These are phyloP conservation scores for Mortierella alpina DNA, from an alignment of 192 early-diverging fungal genomes.

Conservation along the genomic window DNA sequence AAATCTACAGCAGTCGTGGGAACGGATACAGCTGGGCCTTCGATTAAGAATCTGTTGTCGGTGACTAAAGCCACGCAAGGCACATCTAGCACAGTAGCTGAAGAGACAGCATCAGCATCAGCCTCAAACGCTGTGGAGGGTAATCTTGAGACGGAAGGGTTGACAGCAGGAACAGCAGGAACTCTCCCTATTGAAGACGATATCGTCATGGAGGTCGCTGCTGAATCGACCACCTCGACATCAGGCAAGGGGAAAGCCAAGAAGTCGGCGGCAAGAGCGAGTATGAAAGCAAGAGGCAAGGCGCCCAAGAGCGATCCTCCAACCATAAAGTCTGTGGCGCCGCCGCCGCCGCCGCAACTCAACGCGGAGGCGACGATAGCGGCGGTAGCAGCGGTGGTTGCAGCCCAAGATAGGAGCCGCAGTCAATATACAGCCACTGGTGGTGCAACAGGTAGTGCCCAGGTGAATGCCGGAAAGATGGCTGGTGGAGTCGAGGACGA, in stretches of 20 bases:
- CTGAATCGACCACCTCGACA: background rate
- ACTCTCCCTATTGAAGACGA: background rate
- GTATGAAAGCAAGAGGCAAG: background rate
- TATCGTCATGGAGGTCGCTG: background rate
- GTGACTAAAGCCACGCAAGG: background rate
- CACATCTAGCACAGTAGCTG: background rate
- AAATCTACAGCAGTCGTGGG: background rate
- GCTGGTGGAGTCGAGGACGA: background rate
- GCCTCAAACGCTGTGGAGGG: background rate
- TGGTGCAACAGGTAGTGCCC: background rate
- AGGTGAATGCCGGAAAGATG: background rate
- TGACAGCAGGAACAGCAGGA: no score
- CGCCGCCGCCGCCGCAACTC: no score
- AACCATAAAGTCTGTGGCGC: no score
- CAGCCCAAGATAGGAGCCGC: background rate
- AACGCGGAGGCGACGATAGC: no score
- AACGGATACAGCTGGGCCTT: background rate
- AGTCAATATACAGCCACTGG: no score
- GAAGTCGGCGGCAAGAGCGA: background rate
- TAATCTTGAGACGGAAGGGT: background rate
- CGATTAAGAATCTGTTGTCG: slow-evolving; percentile 1
- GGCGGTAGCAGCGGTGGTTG: no score
- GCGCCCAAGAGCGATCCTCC: no score
- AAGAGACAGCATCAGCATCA: background rate
- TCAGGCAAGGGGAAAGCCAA: background rate